phyloP scores from a whole-genome alignment of 176 grass and related monocot genomes.

The Juncus inflexus region DNA sequence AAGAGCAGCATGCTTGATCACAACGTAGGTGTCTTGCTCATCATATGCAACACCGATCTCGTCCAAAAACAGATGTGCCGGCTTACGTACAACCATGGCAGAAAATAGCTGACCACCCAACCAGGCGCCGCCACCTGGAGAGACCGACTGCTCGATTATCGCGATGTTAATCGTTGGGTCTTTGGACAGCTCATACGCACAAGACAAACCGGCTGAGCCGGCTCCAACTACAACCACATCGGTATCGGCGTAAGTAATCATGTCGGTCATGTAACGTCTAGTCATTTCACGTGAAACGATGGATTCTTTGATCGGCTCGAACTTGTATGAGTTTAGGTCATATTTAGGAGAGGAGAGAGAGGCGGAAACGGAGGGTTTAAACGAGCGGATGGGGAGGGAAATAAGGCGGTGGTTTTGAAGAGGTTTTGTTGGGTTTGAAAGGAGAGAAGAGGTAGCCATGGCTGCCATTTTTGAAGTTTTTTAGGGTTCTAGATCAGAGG shows the following conservation, averaged over 20 bases:
- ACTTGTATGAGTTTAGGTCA: conserved; percentile 59
- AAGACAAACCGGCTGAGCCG: conserved; percentile 80
- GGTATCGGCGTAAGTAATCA: conserved; percentile 93
- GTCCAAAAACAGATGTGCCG: conserved; percentile 86
- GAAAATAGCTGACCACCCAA: conserved; percentile 95
- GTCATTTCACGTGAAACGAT: conserved; percentile 92
- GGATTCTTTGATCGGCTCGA: conserved; percentile 85
- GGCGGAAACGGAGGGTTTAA: conserved; percentile 24
- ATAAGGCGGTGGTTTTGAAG: conserved; percentile 32
- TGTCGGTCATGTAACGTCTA: conserved; percentile 86
- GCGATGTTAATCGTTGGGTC: conserved; percentile 62
- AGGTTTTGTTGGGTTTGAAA: conserved; percentile 28
- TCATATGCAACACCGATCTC: conserved; percentile 72
- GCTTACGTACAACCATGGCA: conserved; percentile 94
- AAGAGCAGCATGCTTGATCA: conserved; percentile 83
- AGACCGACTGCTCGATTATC: conserved; percentile 92
- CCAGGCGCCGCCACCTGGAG: conserved; percentile 92
- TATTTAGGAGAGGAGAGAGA: conserved; percentile 48
- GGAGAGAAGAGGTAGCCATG: conserved; percentile 50
- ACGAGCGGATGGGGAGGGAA: neutral
- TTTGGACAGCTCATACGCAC: conserved; percentile 96
- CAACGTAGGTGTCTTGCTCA: conserved; percentile 76
- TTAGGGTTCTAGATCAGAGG: neutral
- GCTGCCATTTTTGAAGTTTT: conserved; percentile 31
- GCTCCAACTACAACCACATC: conserved; percentile 87